These are phyloP conservation scores for Corymbia maculata DNA, from an alignment of 345 rosid species.

Conservation along the genomic window DNA sequence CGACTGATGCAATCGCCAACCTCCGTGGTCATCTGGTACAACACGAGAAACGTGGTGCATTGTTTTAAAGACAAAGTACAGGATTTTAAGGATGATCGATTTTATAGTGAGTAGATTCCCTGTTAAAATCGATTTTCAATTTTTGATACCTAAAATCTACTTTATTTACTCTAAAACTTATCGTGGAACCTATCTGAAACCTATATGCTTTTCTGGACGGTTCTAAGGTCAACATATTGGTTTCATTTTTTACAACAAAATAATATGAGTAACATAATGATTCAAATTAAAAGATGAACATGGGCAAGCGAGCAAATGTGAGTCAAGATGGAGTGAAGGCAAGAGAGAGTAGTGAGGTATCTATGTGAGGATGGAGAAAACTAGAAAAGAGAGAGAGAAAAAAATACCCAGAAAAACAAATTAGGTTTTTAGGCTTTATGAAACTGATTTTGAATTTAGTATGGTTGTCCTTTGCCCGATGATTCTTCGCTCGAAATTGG, in stretches of 20 bases:
- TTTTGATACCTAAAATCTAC: too few relatives aligned
- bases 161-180: fast-evolving
- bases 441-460: neutral
- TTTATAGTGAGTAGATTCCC: neutral
- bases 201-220: fast-evolving
- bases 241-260: neutral
- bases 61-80: neutral
- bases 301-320: neutral
- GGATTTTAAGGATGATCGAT: fast-evolving
- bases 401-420: neutral
- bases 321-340: too few relatives aligned
- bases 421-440: neutral
- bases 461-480: fast-evolving
- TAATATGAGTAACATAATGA: too few relatives aligned
- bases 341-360: neutral
- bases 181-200: fast-evolving
- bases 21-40: neutral
- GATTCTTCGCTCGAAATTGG: fast-evolving
- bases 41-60: neutral
- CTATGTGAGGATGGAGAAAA: fast-evolving
- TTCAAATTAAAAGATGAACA: neutral
- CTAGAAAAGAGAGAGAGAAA: too few relatives aligned
- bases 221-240: too few relatives aligned
- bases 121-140: too few relatives aligned
- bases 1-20: neutral